phyloP scores from a whole-genome alignment of 2,329 filamentous ascomycete species.

The Nemania serpens region DNA sequence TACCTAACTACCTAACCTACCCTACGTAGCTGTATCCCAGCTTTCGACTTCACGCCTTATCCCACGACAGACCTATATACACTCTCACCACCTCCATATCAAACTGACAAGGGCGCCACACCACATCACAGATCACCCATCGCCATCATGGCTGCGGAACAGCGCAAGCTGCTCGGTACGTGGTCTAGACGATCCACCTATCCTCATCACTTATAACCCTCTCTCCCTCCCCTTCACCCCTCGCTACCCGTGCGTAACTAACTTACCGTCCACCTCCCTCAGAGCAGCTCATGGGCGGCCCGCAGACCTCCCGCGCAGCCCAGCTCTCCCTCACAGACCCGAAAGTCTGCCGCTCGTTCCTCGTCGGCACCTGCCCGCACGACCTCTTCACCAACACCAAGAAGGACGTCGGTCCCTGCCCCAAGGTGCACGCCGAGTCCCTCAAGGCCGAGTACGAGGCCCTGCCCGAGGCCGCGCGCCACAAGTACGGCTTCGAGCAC shows the following conservation, averaged over 20 bases:
- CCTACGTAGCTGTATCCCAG: no score
- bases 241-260: conserved; percentile 12
- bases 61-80: no score
- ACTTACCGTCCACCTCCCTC: no score
- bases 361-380: conserved; percentile 93
- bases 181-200: background rate
- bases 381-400: conserved; percentile 99
- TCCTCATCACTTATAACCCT: background rate
- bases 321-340: conserved; percentile 88
- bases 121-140: background rate
- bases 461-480: conserved; percentile 71
- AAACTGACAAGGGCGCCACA: background rate
- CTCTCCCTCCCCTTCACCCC: background rate
- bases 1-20: background rate
- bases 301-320: conserved; percentile 72
- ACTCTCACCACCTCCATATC: no score
- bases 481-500: conserved; percentile 87
- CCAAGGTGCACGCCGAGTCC: conserved; percentile 84
- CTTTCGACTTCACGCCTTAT: background rate
- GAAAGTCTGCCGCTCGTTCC: conserved; percentile 93
- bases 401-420: conserved; percentile 90
- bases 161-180: conserved; percentile 87
- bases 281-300: conserved; percentile 92
- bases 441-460: conserved; percentile 88
- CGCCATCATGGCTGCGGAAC: conserved; percentile 83